Percentiles rank a stretch among this genome's conserved stretches.
Evolutionary conservation across 2,329 filamentous ascomycete species (phyloP).

Genomic region (Claviceps paspali): DNA sequence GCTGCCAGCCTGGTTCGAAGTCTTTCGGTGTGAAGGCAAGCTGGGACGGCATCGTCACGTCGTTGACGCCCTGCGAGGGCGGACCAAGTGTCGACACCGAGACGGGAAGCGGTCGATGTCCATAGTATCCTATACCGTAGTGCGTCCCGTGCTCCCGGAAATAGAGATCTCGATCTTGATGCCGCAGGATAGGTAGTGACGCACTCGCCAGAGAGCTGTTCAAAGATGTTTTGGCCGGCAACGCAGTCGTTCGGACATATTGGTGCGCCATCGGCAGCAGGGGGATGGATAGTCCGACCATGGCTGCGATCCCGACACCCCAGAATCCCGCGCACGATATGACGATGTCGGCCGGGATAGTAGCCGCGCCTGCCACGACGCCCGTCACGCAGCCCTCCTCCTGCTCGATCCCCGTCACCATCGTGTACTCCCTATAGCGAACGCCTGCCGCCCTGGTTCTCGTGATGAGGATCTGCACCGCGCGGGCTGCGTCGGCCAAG

Average conservation of each 20-base stretch:
- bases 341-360: slow-evolving; percentile 41
- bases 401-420: slow-evolving; percentile 41
- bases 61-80: slow-evolving; percentile 37
- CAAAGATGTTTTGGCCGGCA: slow-evolving; percentile 27
- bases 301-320: slow-evolving; percentile 48
- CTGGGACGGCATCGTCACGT: slow-evolving; percentile 48
- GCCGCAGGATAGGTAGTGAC: slow-evolving; percentile 40
- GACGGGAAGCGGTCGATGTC: slow-evolving; percentile 46
- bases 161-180: slow-evolving; percentile 50
- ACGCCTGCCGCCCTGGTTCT: slow-evolving; percentile 43
- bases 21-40: slow-evolving; percentile 43
- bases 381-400: slow-evolving; percentile 36
- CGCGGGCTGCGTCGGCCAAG: slow-evolving; percentile 43
- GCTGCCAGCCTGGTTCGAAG: slow-evolving; percentile 44
- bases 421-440: slow-evolving; percentile 37
- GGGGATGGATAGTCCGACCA: slow-evolving; percentile 42
- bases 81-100: slow-evolving; percentile 36
- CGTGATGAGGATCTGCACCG: slow-evolving; percentile 44
- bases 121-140: slow-evolving; percentile 49
- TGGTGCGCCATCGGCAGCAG: slow-evolving; percentile 47
- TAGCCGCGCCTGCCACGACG: slow-evolving; percentile 32
- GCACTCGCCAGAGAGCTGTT: slow-evolving; percentile 29
- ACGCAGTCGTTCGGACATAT: slow-evolving; percentile 44
- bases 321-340: slow-evolving; percentile 51
- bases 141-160: slow-evolving; percentile 49